phyloP scores from a whole-genome alignment of 306 rosid genomes.

The Alnus rubra region DNA sequence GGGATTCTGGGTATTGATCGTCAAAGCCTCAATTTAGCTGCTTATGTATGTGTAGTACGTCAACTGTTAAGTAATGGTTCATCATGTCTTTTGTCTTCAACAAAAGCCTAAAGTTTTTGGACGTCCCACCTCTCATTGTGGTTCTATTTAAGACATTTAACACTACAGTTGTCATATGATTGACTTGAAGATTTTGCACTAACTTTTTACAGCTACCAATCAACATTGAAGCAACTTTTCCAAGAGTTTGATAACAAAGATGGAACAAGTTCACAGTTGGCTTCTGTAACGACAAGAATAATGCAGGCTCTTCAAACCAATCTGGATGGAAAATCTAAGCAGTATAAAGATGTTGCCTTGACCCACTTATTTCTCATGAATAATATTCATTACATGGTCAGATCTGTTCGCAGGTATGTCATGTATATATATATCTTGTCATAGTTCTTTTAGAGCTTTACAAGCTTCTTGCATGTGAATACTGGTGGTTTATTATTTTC shows the following conservation, averaged over 20 bases:
- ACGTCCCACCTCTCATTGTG: background rate
- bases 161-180: slow-evolving; percentile 5
- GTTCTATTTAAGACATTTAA: slow-evolving; percentile 8
- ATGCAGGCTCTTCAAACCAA: slow-evolving; percentile 97
- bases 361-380: slow-evolving; percentile 96
- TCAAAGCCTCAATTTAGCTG: too few relatives aligned
- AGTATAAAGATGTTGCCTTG: slow-evolving; percentile 79
- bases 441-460: slow-evolving; percentile 15
- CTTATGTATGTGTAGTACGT: background rate
- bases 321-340: slow-evolving; percentile 94
- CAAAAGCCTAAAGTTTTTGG: background rate
- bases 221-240: slow-evolving; percentile 95
- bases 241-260: slow-evolving; percentile 75
- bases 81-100: background rate
- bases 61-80: background rate
- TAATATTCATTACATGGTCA: slow-evolving; percentile 91
- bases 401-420: slow-evolving; percentile 89
- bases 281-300: slow-evolving; percentile 83
- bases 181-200: slow-evolving; percentile 25
- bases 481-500: slow-evolving; percentile 9
- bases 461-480: slow-evolving; percentile 12
- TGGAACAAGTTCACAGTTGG: slow-evolving; percentile 71
- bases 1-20: too few relatives aligned
- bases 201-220: slow-evolving; percentile 67
- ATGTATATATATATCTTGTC: slow-evolving; percentile 8